Evolutionary conservation across 768 basidiomycete species (phyloP).

Genomic region (Pleurotus citrinopileatus): DNA sequence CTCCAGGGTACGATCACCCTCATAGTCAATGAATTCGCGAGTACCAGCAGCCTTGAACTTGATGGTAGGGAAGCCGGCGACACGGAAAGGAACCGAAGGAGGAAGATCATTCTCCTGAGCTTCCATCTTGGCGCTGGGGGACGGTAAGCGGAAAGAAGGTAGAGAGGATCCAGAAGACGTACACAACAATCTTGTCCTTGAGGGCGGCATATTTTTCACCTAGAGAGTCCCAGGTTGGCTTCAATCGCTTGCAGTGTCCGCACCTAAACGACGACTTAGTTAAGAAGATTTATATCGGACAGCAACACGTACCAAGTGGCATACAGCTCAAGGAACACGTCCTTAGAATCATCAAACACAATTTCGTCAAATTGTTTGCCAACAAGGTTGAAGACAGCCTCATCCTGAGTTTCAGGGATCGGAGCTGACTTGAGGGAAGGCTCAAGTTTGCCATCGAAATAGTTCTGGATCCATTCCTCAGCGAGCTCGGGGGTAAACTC

Average conservation of each 20-base stretch:
- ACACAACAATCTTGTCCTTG: slow-evolving; percentile 82
- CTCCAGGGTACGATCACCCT: slow-evolving; percentile 89
- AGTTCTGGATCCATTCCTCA: slow-evolving; percentile 60
- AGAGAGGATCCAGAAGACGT: slow-evolving; percentile 19
- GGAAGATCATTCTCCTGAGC: slow-evolving; percentile 97
- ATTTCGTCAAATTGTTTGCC: slow-evolving; percentile 87
- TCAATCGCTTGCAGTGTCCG: slow-evolving; percentile 95
- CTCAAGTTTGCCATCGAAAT: slow-evolving; percentile 66
- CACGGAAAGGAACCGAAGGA: slow-evolving; percentile 79
- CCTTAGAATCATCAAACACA: slow-evolving; percentile 84
- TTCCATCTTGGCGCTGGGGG: slow-evolving; percentile 86
- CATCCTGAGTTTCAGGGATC: slow-evolving; percentile 80
- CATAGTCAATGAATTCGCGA: slow-evolving; percentile 86
- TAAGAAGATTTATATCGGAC: neutral
- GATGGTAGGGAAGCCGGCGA: slow-evolving; percentile 89
- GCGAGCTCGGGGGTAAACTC: slow-evolving; percentile 56
- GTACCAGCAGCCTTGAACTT: slow-evolving; percentile 95
- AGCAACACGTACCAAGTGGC: slow-evolving; percentile 79
- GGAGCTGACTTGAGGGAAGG: slow-evolving; percentile 90
- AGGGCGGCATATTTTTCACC: slow-evolving; percentile 78
- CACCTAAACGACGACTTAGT: slow-evolving; percentile 59
- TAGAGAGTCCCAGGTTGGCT: slow-evolving; percentile 90
- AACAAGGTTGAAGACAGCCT: slow-evolving; percentile 79
- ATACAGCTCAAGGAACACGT: slow-evolving; percentile 96
- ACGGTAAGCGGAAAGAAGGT: neutral